Base-by-base conservation (phyloP, 306 rosid species). In the Begonia masoniana region DNA sequence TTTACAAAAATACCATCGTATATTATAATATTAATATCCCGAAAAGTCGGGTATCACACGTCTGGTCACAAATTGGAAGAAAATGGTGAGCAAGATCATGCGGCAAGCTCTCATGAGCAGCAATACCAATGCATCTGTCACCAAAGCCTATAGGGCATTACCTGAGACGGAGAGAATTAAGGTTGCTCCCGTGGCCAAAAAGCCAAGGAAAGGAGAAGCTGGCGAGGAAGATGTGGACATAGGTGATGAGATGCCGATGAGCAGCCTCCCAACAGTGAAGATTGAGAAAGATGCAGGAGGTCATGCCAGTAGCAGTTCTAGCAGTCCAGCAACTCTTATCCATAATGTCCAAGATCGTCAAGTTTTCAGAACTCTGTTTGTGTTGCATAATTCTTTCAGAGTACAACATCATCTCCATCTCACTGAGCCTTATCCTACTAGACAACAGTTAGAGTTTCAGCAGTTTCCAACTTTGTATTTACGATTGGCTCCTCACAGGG, bases 251-350 rank as follows among this genome's bases (percentile, higher is more conserved):
- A 45, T 45, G n/a, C 49, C 49, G 6, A 45, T 45, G 15, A 6
- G 7, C 15, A 45, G 15, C 15, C 10, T 10, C 49, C 49, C 49
- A 45, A 12, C 49, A 10, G 49, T 45, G 49, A 14, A 78, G 74
- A 92, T 92, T 62, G 99, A 92, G 81, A 92, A 92, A 47, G 96
- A 92, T 7, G 78, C 42, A 1, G 94, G 84, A 1, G 97, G 84
- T 42, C 83, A 66, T 46, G 96, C 71, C 7, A 78, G 84, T 51
- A 63, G 74, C 74, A 74, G 92, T 51, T 86, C 96, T 7, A 74
- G 96, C 70, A 72, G 99, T 86, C 96, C 2, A 51, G 96, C 63
- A 74, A n/a, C n/a, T n/a, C n/a, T n/a, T n/a, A n/a, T n/a, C n/a
- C n/a, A n/a, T n/a, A n/a, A n/a, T n/a, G n/a, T n/a, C n/a, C n/a